Evolutionary conservation across 192 early-diverging fungal genomes (phyloP), one percentile per base, ranked within the genome.

Genomic region (Cladochytrium replicatum): DNA sequence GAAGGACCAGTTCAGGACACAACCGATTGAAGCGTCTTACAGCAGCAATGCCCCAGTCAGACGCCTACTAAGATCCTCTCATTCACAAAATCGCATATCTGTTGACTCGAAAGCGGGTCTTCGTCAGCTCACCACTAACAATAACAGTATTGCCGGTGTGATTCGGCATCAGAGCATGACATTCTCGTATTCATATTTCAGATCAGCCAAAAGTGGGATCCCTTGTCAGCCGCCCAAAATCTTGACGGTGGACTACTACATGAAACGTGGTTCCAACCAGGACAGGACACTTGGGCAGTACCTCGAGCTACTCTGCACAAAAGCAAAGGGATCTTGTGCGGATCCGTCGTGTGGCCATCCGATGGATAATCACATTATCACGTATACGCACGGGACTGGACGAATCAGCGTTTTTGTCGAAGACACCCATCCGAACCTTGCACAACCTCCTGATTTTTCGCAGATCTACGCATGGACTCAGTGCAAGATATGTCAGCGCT

Each of bases 241-340:
- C 32, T 58, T 74, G 7, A 70, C 71, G 0, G 54, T 75, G 4
- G 73, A 75, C 17, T 75, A 75, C 42, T 75, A 75, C 58, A 58
- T 60, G 21, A 75, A 74, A 17, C 43, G 31, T 19, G 64, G 60
- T 6, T 27, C 26, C 5, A 55, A 68, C 43, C 43, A 61, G 19
- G 73, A 75, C 42, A 63, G 63, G 54, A 44, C 60, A 23, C 49
- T 75, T 11, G 73, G 73, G 9, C 64, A 75, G 43, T 64, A 68
- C 54, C 57, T 75, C 13, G 55, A 70, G 45, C 49, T 61, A 1
- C 54, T 75, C 6, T 74, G 71, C 34, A 52, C 43, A 26, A 46
- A 64, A 30, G 70, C 71, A 25, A 21, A 60, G 24, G 54, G 61
- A 1, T 29, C 19, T 24, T 77, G 74, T 38, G 29, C 54, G 4